These are phyloP conservation scores for Rhodocollybia butyracea DNA, from an alignment of 768 basidiomycete genomes.

Conservation along the genomic window DNA sequence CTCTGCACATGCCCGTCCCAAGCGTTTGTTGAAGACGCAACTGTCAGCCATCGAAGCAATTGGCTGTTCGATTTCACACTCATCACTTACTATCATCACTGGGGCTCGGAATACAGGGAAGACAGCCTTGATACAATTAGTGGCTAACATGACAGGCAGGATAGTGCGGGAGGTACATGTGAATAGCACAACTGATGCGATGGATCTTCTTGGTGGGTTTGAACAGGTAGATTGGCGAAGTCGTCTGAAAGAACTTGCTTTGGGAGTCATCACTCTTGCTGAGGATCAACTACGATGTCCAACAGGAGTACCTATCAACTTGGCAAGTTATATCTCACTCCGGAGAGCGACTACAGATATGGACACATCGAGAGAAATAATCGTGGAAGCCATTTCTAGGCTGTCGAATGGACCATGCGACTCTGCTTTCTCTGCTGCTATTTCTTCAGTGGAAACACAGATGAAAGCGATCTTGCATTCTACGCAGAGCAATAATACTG, in stretches of 20 bases:
- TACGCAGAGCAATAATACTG: constrained; percentile 26
- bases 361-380: background rate
- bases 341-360: background rate
- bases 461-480: constrained; percentile 13
- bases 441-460: background rate
- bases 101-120: constrained; percentile 78
- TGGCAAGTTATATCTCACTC: background rate
- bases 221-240: constrained; percentile 77
- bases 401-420: background rate
- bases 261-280: constrained; percentile 35
- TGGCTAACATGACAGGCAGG: constrained; percentile 72
- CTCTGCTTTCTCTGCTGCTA: background rate
- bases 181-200: constrained; percentile 86
- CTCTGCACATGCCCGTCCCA: constrained; percentile 33
- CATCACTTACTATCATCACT: constrained; percentile 88
- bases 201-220: constrained; percentile 92
- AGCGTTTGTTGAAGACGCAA: constrained; percentile 58
- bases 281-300: constrained; percentile 35
- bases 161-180: constrained; percentile 69
- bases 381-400: background rate
- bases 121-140: constrained; percentile 62
- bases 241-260: constrained; percentile 34
- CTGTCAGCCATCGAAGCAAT: constrained; percentile 69
- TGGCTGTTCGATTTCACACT: constrained; percentile 67
- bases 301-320: background rate